phyloP scores from a whole-genome alignment of 352 stramenopile genomes.

The Bremia lactucae region DNA sequence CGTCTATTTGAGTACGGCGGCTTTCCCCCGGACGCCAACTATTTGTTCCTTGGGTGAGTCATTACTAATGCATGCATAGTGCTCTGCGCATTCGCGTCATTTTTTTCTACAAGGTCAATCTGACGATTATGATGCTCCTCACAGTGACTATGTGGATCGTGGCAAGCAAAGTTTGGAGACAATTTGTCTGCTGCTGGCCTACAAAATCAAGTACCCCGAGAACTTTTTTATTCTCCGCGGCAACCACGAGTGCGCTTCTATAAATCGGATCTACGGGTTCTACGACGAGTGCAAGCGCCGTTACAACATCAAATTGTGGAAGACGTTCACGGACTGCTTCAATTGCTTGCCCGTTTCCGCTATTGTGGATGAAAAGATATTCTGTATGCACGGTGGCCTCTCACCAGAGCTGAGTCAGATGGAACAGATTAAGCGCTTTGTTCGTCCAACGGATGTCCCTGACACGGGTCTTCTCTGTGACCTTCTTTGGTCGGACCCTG shows the following conservation, averaged over 20 bases:
- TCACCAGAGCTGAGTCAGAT: constrained; percentile 94
- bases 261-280: constrained; percentile 99
- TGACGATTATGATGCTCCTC: too few species aligned
- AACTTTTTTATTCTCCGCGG: constrained; percentile 96
- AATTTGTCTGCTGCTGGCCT: constrained; percentile 95
- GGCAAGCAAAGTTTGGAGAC: constrained; percentile 96
- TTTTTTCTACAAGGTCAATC: too few species aligned
- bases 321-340: constrained; percentile 96
- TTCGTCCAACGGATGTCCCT: constrained; percentile 71
- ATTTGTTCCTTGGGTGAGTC: constrained; percentile 59
- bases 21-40: constrained; percentile 78
- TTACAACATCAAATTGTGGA: constrained; percentile 90
- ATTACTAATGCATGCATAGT: too few species aligned
- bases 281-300: constrained; percentile 97
- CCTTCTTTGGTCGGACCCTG: constrained; percentile 81
- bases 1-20: constrained; percentile 92
- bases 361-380: constrained; percentile 96
- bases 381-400: constrained; percentile 93
- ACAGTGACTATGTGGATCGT: constrained; percentile 93
- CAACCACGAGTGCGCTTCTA: constrained; percentile 98
- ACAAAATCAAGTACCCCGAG: constrained; percentile 98
- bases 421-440: constrained; percentile 92
- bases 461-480: constrained; percentile 81
- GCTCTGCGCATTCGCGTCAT: too few species aligned
- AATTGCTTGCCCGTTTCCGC: constrained; percentile 96